Evolutionary conservation across 2,329 filamentous ascomycete genomes (phyloP), one percentile per base, ranked within the genome.

Genomic region (Ophiostoma sp.): DNA sequence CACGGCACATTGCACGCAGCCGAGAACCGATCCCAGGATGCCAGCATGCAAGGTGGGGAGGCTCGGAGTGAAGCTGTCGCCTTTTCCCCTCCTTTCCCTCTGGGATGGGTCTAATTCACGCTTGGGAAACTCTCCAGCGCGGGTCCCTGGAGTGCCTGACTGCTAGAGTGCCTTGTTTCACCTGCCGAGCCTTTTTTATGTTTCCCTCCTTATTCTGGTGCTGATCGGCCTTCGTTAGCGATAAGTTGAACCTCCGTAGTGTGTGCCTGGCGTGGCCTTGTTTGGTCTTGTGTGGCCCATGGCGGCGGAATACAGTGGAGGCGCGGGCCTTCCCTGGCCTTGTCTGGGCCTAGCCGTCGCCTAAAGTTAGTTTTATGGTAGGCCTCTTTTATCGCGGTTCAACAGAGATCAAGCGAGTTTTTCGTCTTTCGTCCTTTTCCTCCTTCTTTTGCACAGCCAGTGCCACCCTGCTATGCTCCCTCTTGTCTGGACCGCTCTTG

Each of bases 141-240:
- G 55, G 12, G 55, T 57, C 48, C 48, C 19, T 57, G 52, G 28
- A 33, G 55, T 61, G 55, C 17, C 36, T 42, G 59, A 19, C n/a
- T 11, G 19, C 9, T 25, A 22, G 28, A 48, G 66, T 52, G 39
- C 66, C 66, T 36, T 36, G 66, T 69, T 69, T 69, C 66, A 69
- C 66, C 66, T 33, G 66, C 39, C 28, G 36, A 33, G 59, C 33
- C 59, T 64, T 39, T 64, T 7, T 64, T n/a, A 2, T 36, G 12
- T 33, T 33, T 3, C 28, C 45, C 12, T 31, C 19, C 19, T 7
- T 12, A 22, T 12, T 36, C 28, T 69, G 45, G 42, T 45, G 36
- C 59, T 42, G 59, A 42, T 64, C 33, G n/a, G n/a, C 33, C n/a
- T 6, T 25, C 19, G 33, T 64, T 39, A 42, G 59, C n/a, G 59